phyloP scores from a whole-genome alignment of 768 basidiomycete genomes.

The Royoungia palumana region DNA sequence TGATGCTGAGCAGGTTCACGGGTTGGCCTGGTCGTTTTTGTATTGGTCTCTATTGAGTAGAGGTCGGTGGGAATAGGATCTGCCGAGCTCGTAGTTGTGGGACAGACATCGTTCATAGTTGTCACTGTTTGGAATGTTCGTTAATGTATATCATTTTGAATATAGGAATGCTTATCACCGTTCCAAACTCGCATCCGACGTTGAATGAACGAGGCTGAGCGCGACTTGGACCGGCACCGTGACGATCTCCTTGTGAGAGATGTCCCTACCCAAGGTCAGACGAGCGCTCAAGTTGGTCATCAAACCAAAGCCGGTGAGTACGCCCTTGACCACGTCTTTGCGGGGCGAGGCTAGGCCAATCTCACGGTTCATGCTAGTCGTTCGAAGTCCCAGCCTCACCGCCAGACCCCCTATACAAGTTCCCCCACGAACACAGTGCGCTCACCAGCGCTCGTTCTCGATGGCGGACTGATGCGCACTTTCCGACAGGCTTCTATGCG shows the following conservation, averaged over 20 bases:
- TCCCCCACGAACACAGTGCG: conserved; percentile 25
- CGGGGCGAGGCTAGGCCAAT: not conserved
- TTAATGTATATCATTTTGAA: no score
- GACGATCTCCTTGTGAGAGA: not conserved
- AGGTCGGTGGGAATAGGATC: conserved; percentile 34
- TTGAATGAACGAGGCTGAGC: not conserved
- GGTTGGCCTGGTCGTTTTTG: conserved; percentile 37
- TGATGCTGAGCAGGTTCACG: conserved; percentile 48
- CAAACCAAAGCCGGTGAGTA: conserved; percentile 30
- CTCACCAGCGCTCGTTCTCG: not conserved
- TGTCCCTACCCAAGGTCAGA: conserved; percentile 14
- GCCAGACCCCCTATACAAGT: conserved; percentile 25
- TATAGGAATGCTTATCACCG: no score
- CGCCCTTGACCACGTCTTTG: not conserved
- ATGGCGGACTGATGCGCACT: not conserved
- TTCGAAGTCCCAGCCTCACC: conserved; percentile 26
- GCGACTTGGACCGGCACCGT: no score
- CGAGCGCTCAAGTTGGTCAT: conserved; percentile 23
- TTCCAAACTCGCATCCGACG: no score
- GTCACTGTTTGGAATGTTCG: conserved; percentile 8
- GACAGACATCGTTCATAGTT: conserved; percentile 45
- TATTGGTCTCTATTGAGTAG: conserved; percentile 61
- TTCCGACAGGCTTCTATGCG: conserved; percentile 19
- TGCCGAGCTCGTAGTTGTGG: conserved; percentile 62
- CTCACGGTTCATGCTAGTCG: conserved; percentile 10